phyloP scores from a whole-genome alignment of 1,139 yeast genomes.

The Yamadazyma membranifaciens region DNA sequence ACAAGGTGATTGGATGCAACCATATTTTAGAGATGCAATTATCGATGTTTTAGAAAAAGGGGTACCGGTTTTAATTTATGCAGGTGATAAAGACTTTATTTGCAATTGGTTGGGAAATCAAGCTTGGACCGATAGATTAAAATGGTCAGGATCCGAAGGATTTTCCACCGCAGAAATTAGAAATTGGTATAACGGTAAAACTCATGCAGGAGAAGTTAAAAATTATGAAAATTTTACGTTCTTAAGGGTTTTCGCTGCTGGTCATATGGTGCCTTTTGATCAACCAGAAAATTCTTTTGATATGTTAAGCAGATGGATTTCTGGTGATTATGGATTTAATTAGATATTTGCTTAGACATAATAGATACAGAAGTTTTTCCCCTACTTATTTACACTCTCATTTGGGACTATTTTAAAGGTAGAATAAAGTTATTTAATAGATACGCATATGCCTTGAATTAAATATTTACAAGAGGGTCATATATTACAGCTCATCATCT shows the following conservation, averaged over 20 bases:
- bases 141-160: slow-evolving; percentile 26
- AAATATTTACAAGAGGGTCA: too few relatives aligned
- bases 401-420: too few relatives aligned
- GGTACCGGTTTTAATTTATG: slow-evolving; percentile 34
- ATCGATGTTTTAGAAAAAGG: slow-evolving; percentile 53
- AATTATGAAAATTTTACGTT: slow-evolving; percentile 54
- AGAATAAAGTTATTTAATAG: too few relatives aligned
- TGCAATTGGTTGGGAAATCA: slow-evolving; percentile 40
- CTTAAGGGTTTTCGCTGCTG: slow-evolving; percentile 61
- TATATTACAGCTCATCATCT: slow-evolving; percentile 2
- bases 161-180: slow-evolving; percentile 38
- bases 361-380: slow-evolving; percentile 13
- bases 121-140: slow-evolving; percentile 27
- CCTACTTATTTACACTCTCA: not conserved
- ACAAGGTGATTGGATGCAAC: slow-evolving; percentile 86
- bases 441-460: too few relatives aligned
- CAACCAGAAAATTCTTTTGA: slow-evolving; percentile 73
- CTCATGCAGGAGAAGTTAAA: slow-evolving; percentile 57
- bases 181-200: slow-evolving; percentile 40
- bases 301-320: slow-evolving; percentile 77
- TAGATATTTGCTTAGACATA: slow-evolving; percentile 20
- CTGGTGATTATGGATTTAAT: slow-evolving; percentile 37
- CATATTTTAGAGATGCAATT: slow-evolving; percentile 40
- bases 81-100: slow-evolving; percentile 37
- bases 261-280: slow-evolving; percentile 77